phyloP scores from a whole-genome alignment of 2,329 filamentous ascomycete species.

The Talaromyces sp. region DNA sequence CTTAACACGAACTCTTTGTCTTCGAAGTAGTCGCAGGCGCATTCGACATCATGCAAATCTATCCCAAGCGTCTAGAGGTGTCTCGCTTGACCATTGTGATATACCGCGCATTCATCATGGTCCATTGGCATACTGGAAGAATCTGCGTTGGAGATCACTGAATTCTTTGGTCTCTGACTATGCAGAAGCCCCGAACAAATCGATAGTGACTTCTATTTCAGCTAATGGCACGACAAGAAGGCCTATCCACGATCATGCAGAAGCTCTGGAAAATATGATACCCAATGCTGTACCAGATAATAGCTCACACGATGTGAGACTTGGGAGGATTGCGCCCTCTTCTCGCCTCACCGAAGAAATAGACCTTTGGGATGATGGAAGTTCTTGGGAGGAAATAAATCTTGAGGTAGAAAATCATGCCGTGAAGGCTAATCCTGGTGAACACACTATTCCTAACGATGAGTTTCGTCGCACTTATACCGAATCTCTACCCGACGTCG shows the following conservation, averaged over 20 bases:
- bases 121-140: background rate
- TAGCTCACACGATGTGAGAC: background rate
- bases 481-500: conserved; percentile 9
- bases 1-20: background rate
- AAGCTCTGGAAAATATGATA: background rate
- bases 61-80: background rate
- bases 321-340: background rate
- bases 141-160: conserved; percentile 2
- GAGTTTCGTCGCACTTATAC: background rate
- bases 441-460: background rate
- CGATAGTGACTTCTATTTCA: background rate
- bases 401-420: background rate
- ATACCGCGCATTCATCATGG: background rate
- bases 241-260: background rate
- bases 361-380: background rate
- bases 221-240: background rate
- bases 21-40: background rate
- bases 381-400: background rate
- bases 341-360: background rate
- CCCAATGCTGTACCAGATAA: background rate
- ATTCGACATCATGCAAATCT: background rate
- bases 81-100: background rate
- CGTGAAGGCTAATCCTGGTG: background rate
- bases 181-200: background rate
- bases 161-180: background rate